A percentile compares a stretch with the other conserved stretches of the same genome.
Conservation (phyloP, 1,284 basidiomycete species). For the Cutaneotrichosporon arboriforme region DNA sequence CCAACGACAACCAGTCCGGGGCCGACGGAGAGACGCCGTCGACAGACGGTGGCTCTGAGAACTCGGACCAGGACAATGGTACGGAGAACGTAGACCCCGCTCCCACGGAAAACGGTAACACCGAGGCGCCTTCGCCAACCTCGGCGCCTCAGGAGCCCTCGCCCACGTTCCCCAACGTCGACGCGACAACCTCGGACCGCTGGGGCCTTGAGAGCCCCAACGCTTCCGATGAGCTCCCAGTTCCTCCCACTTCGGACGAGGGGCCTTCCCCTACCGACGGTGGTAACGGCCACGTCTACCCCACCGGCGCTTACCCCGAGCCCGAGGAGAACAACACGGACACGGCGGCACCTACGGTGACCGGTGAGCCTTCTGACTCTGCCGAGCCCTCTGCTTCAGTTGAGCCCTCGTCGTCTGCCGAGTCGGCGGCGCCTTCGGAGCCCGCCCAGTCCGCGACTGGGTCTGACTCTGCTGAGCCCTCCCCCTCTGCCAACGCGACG, state of each 20-base stretch:
- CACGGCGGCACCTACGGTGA: neutral
- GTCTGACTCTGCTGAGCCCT: conserved; percentile 4
- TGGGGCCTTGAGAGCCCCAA: neutral
- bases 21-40: too few species aligned
- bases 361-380: conserved; percentile 2
- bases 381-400: neutral
- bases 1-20: too few species aligned
- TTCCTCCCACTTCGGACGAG: neutral
- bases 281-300: conserved; percentile 2
- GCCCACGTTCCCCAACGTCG: neutral
- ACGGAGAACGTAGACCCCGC: too few species aligned
- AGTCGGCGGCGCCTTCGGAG: conserved; percentile 4
- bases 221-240: neutral
- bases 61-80: too few species aligned
- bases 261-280: neutral
- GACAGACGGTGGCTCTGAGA: too few species aligned
- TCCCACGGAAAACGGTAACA: neutral
- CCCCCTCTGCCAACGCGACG: neutral
- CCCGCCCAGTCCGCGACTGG: conserved; percentile 5
- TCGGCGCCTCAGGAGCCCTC: neutral
- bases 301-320: conserved; percentile 5
- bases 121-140: neutral
- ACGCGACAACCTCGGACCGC: neutral
- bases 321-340: neutral
- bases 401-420: conserved; percentile 2